Evolutionary conservation across 805 yeast genomes (phyloP).

Genomic region (Maudiozyma pseudohumilis): DNA sequence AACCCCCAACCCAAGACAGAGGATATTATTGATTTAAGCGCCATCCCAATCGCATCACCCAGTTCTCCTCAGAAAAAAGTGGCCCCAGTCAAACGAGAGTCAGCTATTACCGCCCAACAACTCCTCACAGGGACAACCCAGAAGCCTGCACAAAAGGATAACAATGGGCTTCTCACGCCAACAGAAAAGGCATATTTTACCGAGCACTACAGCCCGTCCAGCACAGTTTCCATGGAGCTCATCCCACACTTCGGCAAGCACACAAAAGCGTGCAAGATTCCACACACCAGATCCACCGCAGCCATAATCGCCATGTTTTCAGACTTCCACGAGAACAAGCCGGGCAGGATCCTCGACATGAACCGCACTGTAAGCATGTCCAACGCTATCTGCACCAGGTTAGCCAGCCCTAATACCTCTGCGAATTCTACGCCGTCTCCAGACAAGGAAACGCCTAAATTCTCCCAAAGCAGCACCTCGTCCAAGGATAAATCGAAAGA

Average conservation of each 20-base stretch:
- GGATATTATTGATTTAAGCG: too few species aligned
- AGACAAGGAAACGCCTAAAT: too few species aligned
- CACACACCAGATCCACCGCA: slow-evolving; percentile 13
- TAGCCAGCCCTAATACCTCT: neutral
- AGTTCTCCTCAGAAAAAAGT: too few species aligned
- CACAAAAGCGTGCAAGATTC: slow-evolving; percentile 8
- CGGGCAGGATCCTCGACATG: slow-evolving; percentile 19
- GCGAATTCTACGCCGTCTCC: too few species aligned
- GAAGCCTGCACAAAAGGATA: slow-evolving; percentile 1
- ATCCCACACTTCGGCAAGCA: slow-evolving; percentile 13
- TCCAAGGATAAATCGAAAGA: slow-evolving; percentile 8
- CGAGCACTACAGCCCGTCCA: slow-evolving; percentile 14
- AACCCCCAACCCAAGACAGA: too few species aligned
- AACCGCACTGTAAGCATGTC: slow-evolving; percentile 22
- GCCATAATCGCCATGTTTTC: slow-evolving; percentile 10
- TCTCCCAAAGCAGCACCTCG: too few species aligned
- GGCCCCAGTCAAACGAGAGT: too few species aligned
- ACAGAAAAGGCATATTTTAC: slow-evolving; percentile 18
- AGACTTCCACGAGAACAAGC: slow-evolving; percentile 9
- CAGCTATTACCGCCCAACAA: too few species aligned
- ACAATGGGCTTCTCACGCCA: slow-evolving; percentile 12
- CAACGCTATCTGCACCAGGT: slow-evolving; percentile 11
- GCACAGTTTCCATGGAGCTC: slow-evolving; percentile 18
- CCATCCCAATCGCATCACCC: too few species aligned
- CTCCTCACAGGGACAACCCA: neutral